These are phyloP conservation scores for Globisporangium paroecandrum DNA, from an alignment of 352 stramenopile species.

Conservation along the genomic window DNA sequence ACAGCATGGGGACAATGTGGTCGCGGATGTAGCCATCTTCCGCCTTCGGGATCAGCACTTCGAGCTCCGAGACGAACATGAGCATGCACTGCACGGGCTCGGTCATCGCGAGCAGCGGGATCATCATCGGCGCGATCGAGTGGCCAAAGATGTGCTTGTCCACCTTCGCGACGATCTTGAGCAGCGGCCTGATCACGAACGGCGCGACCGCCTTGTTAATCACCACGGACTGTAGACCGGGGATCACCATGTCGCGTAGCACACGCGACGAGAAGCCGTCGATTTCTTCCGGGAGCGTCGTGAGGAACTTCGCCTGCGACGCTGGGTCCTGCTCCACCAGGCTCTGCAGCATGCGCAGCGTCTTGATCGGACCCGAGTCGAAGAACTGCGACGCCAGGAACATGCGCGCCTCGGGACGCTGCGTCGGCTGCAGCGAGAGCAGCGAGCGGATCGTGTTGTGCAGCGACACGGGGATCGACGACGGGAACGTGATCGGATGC, in stretches of 20 bases:
- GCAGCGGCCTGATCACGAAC: conserved; percentile 84
- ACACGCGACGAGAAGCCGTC: conserved; percentile 75
- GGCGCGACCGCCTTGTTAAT: conserved; percentile 87
- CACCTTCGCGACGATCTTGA: conserved; percentile 86
- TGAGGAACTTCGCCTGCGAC: conserved; percentile 79
- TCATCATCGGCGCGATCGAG: conserved; percentile 79
- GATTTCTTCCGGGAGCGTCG: conserved; percentile 63
- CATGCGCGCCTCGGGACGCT: conserved; percentile 63
- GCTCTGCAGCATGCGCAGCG: conserved; percentile 70
- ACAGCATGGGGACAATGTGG: conserved; percentile 86
- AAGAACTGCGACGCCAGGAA: conserved; percentile 86
- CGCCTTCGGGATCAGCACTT: conserved; percentile 78
- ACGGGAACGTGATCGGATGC: conserved; percentile 80
- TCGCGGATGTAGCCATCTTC: conserved; percentile 88
- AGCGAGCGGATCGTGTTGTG: conserved; percentile 84
- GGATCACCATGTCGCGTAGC: conserved; percentile 83
- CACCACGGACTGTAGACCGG: conserved; percentile 67
- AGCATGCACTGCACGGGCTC: conserved; percentile 89
- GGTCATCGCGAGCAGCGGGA: conserved; percentile 74
- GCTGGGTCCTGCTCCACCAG: conserved; percentile 82
- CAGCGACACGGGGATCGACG: conserved; percentile 68
- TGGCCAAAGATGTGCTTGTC: conserved; percentile 82
- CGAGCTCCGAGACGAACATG: conserved; percentile 86
- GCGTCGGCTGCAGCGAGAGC: conserved; percentile 53
- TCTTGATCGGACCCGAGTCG: conserved; percentile 84